Evolutionary conservation across 768 basidiomycete genomes (phyloP), one percentile per base, ranked within the genome.

Genomic region (Amyloporia xantha): DNA sequence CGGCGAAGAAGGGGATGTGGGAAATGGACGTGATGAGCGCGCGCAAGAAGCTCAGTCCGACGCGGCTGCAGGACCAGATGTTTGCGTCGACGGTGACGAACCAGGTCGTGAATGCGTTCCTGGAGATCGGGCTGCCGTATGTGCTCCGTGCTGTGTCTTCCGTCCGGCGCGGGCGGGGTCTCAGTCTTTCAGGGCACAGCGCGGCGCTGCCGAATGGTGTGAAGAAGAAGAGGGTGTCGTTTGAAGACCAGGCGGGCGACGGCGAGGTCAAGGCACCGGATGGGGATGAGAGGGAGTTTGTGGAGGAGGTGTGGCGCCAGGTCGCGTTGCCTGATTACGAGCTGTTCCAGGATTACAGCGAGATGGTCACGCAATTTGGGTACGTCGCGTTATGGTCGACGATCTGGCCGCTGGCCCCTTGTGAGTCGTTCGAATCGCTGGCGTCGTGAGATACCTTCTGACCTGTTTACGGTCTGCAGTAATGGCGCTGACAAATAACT

Each of bases 361-460:
- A 99, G 70, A 97, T 99, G 94, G 89, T 89, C 13, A 86, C 87
- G 7, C 91, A 94, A 60, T 96, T 95, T 63, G 94, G 95, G 0
- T 93, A 95, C 62, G 82, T 97, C 25, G 82, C 81, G 6, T 71
- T 97, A 17, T 98, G 93, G 91, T 88, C 84, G 40, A 84, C 90
- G 25, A 90, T 94, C 50, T 98, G 93, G 92, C 91, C 94, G 2
- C 71, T 98, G 15, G 86, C 91, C 2, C 83, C 91, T 21, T 73
- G 84, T 85, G 47, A 33, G 77, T 62, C 30, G 24, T 41, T 45
- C 23, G 42, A n/a, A n/a, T n/a, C n/a, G n/a, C n/a, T n/a, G n/a
- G n/a, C n/a, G n/a, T n/a, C n/a, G n/a, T n/a, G n/a, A n/a, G n/a
- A n/a, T n/a, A n/a, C n/a, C n/a, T n/a, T n/a, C n/a, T n/a, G n/a